phyloP scores from a whole-genome alignment of 192 early-diverging fungal genomes.

The Mycoemilia scoparia region DNA sequence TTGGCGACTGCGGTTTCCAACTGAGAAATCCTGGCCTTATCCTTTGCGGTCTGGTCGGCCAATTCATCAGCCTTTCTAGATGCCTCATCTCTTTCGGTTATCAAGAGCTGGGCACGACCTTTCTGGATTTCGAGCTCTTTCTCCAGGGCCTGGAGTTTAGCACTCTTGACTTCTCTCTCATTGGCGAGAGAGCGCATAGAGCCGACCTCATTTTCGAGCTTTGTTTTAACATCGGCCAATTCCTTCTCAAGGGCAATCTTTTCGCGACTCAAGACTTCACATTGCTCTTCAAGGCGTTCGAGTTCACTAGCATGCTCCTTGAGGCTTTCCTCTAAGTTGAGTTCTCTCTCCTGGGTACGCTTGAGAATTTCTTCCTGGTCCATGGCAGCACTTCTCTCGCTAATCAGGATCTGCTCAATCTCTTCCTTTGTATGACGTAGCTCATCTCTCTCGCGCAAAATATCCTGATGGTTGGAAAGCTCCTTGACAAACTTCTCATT shows the following conservation, averaged over 20 bases:
- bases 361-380: slow-evolving; percentile 73
- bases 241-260: slow-evolving; percentile 32
- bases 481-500: slow-evolving; percentile 44
- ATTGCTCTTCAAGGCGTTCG: slow-evolving; percentile 51
- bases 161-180: slow-evolving; percentile 39
- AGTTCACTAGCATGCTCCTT: slow-evolving; percentile 38
- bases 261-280: slow-evolving; percentile 25
- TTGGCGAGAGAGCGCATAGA: slow-evolving; percentile 37
- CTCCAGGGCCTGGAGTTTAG: slow-evolving; percentile 15
- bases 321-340: slow-evolving; percentile 42
- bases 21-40: slow-evolving; percentile 6
- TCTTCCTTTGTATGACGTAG: slow-evolving; percentile 50
- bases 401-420: slow-evolving; percentile 47
- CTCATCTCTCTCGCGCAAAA: slow-evolving; percentile 37
- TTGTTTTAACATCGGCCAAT: slow-evolving; percentile 37
- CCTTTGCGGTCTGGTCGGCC: slow-evolving; percentile 10
- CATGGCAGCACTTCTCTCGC: slow-evolving; percentile 53
- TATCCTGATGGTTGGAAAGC: slow-evolving; percentile 33
- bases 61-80: slow-evolving; percentile 8
- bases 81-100: slow-evolving; percentile 8
- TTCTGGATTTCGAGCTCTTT: slow-evolving; percentile 5
- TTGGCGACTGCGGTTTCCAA: slow-evolving; percentile 7
- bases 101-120: too few species aligned
- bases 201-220: slow-evolving; percentile 43
- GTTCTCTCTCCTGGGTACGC: slow-evolving; percentile 55